A percentile compares a stretch with the other conserved stretches of the same genome.
Evolutionary conservation across 2,329 filamentous ascomycete genomes (phyloP).

Genomic region (Epichloe elymi): DNA sequence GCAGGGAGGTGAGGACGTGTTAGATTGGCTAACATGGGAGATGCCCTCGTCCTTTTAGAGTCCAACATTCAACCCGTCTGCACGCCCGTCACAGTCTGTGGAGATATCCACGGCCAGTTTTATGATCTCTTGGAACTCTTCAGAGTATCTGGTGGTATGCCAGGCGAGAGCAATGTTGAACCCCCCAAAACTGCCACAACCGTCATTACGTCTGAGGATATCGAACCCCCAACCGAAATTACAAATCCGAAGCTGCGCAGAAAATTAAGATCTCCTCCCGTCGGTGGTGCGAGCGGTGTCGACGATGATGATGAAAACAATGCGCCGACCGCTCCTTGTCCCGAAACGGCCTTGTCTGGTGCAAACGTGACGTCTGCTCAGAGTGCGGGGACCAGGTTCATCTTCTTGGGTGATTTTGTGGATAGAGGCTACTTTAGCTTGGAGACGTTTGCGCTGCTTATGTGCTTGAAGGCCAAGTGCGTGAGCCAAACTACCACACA

Average conservation of each 20-base stretch:
- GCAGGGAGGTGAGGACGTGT: not conserved
- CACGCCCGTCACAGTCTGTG: slow-evolving; percentile 92
- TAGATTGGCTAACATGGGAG: not conserved
- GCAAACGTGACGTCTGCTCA: slow-evolving; percentile 25
- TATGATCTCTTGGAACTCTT: slow-evolving; percentile 97
- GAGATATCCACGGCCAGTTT: slow-evolving; percentile 97
- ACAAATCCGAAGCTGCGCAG: slow-evolving; percentile 76
- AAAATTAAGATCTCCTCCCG: slow-evolving; percentile 50
- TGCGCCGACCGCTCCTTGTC: slow-evolving; percentile 12
- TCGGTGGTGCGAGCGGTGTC: slow-evolving; percentile 29
- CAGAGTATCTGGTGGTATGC: slow-evolving; percentile 92
- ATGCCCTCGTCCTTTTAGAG: slow-evolving; percentile 38
- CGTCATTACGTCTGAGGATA: slow-evolving; percentile 77
- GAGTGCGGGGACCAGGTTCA: slow-evolving; percentile 42
- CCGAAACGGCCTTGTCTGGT: slow-evolving; percentile 22
- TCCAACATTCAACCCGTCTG: slow-evolving; percentile 98
- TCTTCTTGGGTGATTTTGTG: slow-evolving; percentile 78
- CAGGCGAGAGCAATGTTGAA: slow-evolving; percentile 62
- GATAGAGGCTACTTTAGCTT: slow-evolving; percentile 96
- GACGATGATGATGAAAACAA: slow-evolving; percentile 35
- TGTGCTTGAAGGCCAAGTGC: slow-evolving; percentile 74
- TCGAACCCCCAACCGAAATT: slow-evolving; percentile 82
- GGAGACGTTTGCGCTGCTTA: slow-evolving; percentile 92
- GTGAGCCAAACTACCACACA: slow-evolving; percentile 8
- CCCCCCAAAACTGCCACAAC: slow-evolving; percentile 56